Base-by-base conservation (phyloP, 2,329 filamentous ascomycete genomes). In the Trichoderma sp. region DNA sequence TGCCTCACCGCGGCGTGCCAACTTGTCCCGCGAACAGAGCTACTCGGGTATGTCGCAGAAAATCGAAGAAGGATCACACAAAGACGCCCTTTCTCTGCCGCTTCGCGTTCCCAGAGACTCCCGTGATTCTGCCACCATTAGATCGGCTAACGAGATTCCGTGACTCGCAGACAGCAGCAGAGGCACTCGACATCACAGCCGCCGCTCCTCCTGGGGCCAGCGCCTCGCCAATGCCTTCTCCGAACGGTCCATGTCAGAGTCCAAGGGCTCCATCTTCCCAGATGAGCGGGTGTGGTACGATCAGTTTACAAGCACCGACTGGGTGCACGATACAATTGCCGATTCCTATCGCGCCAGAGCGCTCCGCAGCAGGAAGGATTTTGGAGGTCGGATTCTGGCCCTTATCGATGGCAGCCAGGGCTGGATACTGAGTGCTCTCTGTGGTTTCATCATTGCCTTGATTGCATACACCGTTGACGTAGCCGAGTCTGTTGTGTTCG, bases 271-370 rank as follows among this genome's bases (percentile, higher is more conserved):
- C 5, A 78, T 90, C 10, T 89, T 87, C 71, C 81, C 89, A 58
- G 91, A 97, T 73, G 93, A 98, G 70, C 88, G 95, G 67, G 90
- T 96, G 10, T 98, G 95, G 95, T 98, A 98, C 78, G 95, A 99
- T 80, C 95, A 99, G 78, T 97, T 97, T 73, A 97, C 93, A 6
- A 96, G 92, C 7, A 97, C 92, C 63, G 94, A 99, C 76, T 99
- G 95, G 95, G 93, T 99, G 0, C 94, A 97, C 75, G 95, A 99
- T 77, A 93, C 90, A 75, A 97, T 99, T 70, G 92, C 93, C 72
- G 95, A 98, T 78, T 92, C 93, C 10, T 92, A 93, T 72, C 90
- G 95, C 28, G 88, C 96, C 57, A 95, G 96, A 75, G 88, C 88
- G 61, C 83, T 99, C 45, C 87, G 92, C 57, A 88, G 85, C 71